phyloP scores from a whole-genome alignment of 129 eudicot genomes.

The Kitagawia praeruptora region DNA sequence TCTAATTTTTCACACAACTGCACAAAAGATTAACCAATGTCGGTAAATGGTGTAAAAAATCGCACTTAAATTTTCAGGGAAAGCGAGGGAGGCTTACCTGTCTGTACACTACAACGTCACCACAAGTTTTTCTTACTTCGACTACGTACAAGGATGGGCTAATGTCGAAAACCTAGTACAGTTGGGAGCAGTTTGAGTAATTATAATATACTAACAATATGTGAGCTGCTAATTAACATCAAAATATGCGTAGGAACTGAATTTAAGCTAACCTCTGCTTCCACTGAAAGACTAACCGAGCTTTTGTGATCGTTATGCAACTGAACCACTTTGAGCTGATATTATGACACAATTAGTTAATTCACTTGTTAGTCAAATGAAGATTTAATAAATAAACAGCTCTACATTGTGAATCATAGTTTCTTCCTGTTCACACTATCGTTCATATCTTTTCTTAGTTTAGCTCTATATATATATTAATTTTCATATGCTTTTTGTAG shows the following conservation, averaged over 20 bases:
- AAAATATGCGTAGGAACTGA: not conserved
- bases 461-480: no score
- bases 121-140: slow-evolving; percentile 64
- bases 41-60: not conserved
- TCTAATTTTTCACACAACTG: slow-evolving; percentile 77
- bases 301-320: slow-evolving; percentile 46
- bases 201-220: not conserved
- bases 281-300: slow-evolving; percentile 52
- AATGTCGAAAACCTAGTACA: slow-evolving; percentile 70
- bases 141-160: slow-evolving; percentile 76
- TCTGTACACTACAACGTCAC: slow-evolving; percentile 65
- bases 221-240: not conserved
- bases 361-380: not conserved
- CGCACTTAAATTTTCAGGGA: not conserved
- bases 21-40: slow-evolving; percentile 14
- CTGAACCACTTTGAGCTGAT: slow-evolving; percentile 53
- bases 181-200: not conserved
- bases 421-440: no score
- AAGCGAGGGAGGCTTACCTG: slow-evolving; percentile 34
- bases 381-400: not conserved
- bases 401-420: not conserved
- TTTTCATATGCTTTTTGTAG: no score
- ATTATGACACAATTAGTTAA: not conserved
- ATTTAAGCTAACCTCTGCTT: slow-evolving; percentile 59
- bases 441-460: not conserved